A percentile compares a stretch with the other conserved stretches of the same genome.
phyloP scores from a whole-genome alignment of 2,329 filamentous ascomycete genomes.

The Orbilia ellipsospora region DNA sequence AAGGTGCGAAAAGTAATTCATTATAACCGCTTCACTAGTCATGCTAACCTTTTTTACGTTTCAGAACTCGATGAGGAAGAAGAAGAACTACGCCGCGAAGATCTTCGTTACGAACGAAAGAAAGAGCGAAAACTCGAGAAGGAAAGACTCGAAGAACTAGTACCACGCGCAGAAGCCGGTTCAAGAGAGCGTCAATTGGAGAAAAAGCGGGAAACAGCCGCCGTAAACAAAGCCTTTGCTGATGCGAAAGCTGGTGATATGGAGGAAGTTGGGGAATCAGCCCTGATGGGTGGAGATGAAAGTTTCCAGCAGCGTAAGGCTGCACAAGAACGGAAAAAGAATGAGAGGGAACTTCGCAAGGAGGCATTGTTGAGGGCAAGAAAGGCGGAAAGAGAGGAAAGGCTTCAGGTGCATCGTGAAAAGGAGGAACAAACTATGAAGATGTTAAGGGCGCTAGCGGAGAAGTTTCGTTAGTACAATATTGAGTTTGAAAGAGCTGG shows the following conservation, averaged over 20 bases:
- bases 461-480: constrained; percentile 74
- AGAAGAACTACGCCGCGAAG: constrained; percentile 64
- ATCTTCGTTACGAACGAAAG: constrained; percentile 72
- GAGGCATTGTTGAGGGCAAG: constrained; percentile 83
- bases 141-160: constrained; percentile 80
- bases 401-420: constrained; percentile 74
- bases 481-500: background rate
- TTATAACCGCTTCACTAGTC: constrained; percentile 38
- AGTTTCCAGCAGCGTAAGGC: constrained; percentile 75
- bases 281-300: constrained; percentile 76
- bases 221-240: constrained; percentile 77
- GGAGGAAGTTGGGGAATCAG: constrained; percentile 76
- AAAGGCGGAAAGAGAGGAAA: constrained; percentile 82
- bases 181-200: constrained; percentile 85
- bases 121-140: constrained; percentile 75
- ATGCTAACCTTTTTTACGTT: constrained; percentile 58
- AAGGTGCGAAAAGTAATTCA: constrained; percentile 60
- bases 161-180: constrained; percentile 83
- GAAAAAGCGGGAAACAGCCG: constrained; percentile 79
- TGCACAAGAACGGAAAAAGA: constrained; percentile 77
- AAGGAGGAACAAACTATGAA: constrained; percentile 88
- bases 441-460: constrained; percentile 81
- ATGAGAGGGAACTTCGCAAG: constrained; percentile 81
- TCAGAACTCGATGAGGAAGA: constrained; percentile 67
- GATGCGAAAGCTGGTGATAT: constrained; percentile 69